Evolutionary conservation across 2,329 filamentous ascomycete genomes (phyloP), one percentile per base, ranked within the genome.

Genomic region (Penicillium olsonii): DNA sequence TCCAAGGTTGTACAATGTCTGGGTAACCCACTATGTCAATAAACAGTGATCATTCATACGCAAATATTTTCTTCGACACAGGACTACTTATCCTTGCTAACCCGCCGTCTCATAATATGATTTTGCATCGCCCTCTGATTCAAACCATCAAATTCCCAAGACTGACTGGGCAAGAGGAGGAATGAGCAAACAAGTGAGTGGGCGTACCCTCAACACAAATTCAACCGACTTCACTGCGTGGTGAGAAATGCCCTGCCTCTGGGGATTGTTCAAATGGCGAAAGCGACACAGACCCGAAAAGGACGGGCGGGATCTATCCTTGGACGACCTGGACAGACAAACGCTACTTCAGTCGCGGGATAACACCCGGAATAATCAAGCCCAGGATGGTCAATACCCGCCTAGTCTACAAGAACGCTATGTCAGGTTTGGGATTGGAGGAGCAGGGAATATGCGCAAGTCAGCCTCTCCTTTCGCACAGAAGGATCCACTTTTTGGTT

Each of bases 401-500:
- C 41, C 48, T 2, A 46, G 42, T 15, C 8, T 37, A 2, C 44
- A 56, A 42, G 53, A 60, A 17, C 53, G 52, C 8, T 61, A 60
- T 45, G 52, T 62, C 7, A 42, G 52, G 35, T 50, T 60, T 40
- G 60, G 58, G 7, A 61, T 62, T 27, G 60, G 60, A 8, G 59
- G 60, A 12, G 59, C 59, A 37, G 60, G 60, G 11, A 62, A 62
- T 39, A 54, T 43, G 22, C 57, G 54, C 57, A 62, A 60, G 57
- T 62, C 22, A 27, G 51, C 47, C 37, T 52, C 19, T 41, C 45
- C 43, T 50, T 45, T 39, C 24, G 29, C 44, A 4, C 0, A 2
- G 19, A 3, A 14, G 5, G 4, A 18, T 45, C 2, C 2, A 6
- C 2, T 19, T 20, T 20, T 17, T 3, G n/a, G 2, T 22, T 4